A percentile compares a stretch with the other conserved stretches of the same genome.
Conservation (phyloP, 1,284 basidiomycete species). For the Meripilus lineatus region DNA sequence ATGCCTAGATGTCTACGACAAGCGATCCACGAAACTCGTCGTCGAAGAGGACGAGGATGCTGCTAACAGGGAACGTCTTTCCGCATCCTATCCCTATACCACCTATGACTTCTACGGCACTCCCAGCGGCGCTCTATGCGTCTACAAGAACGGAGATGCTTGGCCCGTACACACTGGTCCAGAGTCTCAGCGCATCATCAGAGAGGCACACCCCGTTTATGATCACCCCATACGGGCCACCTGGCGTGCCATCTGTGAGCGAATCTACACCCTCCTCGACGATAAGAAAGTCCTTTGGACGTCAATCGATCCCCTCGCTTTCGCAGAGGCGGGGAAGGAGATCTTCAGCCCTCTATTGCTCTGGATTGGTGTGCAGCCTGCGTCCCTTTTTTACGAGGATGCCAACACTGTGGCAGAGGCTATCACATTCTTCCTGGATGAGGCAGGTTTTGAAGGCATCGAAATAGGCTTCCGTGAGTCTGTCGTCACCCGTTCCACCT, state of each 20-base stretch:
- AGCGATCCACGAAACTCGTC: too few species aligned
- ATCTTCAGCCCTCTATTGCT: conserved; percentile 19
- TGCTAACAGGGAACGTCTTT: too few species aligned
- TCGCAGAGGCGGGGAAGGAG: conserved; percentile 21
- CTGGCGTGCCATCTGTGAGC: conserved; percentile 18
- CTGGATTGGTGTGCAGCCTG: conserved; percentile 22
- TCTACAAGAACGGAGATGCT: conserved; percentile 21
- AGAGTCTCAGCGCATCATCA: conserved; percentile 21
- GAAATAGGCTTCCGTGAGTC: conserved; percentile 24
- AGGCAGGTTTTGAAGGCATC: conserved; percentile 21
- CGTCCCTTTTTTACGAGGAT: conserved; percentile 19
- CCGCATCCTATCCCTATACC: conserved; percentile 23
- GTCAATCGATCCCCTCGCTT: conserved; percentile 23
- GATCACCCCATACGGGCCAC: conserved; percentile 19
- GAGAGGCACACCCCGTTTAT: conserved; percentile 28
- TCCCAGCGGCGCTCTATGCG: conserved; percentile 20
- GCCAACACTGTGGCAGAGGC: conserved; percentile 16
- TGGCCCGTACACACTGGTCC: conserved; percentile 7
- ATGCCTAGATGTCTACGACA: too few species aligned
- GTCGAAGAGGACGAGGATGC: too few species aligned
- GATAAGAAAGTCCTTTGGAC: conserved; percentile 19
- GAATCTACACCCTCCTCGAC: conserved; percentile 22
- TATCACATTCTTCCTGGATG: conserved; percentile 18
- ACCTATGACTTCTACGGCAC: conserved; percentile 27
- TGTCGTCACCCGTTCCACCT: conserved; percentile 12